A percentile compares a stretch with the other conserved stretches of the same genome.
These are phyloP conservation scores for Tinospora cordifolia DNA, from an alignment of 164 flowering plant species.

Conservation along the genomic window DNA sequence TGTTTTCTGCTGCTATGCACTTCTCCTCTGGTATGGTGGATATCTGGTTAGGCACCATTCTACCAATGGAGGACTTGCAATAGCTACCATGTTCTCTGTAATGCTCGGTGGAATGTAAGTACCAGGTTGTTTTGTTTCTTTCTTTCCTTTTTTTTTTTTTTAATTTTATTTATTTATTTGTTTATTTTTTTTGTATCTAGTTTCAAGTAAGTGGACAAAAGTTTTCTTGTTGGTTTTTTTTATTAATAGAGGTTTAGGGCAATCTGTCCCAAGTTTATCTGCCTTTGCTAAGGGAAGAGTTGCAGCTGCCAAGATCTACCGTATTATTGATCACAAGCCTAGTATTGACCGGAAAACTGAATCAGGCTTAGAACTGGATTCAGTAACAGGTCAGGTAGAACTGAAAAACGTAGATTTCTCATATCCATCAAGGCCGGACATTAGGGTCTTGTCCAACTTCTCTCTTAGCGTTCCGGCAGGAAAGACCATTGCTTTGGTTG, in stretches of 20 bases:
- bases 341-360: slow-evolving; percentile 50
- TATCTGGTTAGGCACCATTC: slow-evolving; percentile 75
- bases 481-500: slow-evolving; percentile 81
- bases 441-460: slow-evolving; percentile 48
- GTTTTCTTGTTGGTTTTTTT: slow-evolving; percentile 4
- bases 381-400: slow-evolving; percentile 73
- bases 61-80: slow-evolving; percentile 96
- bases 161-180: too few relatives aligned
- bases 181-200: background rate
- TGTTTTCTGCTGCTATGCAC: slow-evolving; percentile 92
- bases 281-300: slow-evolving; percentile 90
- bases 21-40: slow-evolving; percentile 96
- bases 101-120: slow-evolving; percentile 97
- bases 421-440: slow-evolving; percentile 75
- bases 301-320: slow-evolving; percentile 81
- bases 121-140: background rate
- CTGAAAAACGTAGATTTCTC: slow-evolving; percentile 60
- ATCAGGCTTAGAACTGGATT: slow-evolving; percentile 60
- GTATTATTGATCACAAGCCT: slow-evolving; percentile 75
- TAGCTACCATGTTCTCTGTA: slow-evolving; percentile 91
- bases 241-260: slow-evolving; percentile 68
- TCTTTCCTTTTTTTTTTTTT: too few relatives aligned
- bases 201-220: background rate
- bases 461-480: slow-evolving; percentile 65
- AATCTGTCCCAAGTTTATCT: slow-evolving; percentile 80